These are phyloP conservation scores for Linum lewisii DNA, from an alignment of 345 rosid species.

Conservation along the genomic window DNA sequence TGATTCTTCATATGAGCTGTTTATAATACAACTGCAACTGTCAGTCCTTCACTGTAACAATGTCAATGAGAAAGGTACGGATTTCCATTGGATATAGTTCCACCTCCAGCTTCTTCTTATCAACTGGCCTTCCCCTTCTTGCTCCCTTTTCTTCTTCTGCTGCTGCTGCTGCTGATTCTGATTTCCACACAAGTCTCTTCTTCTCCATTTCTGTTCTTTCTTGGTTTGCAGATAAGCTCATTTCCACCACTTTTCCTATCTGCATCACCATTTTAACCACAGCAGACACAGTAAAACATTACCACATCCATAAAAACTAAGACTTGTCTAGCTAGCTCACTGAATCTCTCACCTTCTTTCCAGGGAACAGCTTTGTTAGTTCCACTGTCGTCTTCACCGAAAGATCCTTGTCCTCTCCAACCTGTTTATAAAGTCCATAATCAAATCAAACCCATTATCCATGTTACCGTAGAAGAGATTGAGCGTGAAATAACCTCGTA, in stretches of 20 bases:
- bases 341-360: slow-evolving; percentile 46
- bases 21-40: too few species aligned
- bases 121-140: slow-evolving; percentile 55
- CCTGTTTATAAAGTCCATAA: slow-evolving; percentile 23
- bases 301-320: background rate
- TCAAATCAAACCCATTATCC: background rate
- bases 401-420: slow-evolving; percentile 72
- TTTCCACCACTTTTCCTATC: slow-evolving; percentile 56
- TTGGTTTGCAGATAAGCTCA: slow-evolving; percentile 82
- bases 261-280: slow-evolving; percentile 13
- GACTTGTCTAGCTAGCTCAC: background rate
- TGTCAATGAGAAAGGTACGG: slow-evolving; percentile 49
- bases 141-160: slow-evolving; percentile 23
- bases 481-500: slow-evolving; percentile 50
- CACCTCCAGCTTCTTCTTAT: slow-evolving; percentile 48
- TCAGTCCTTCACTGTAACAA: too few species aligned
- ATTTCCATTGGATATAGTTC: slow-evolving; percentile 90
- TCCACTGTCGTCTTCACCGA: slow-evolving; percentile 72
- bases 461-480: background rate
- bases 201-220: slow-evolving; percentile 72
- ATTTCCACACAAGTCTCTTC: slow-evolving; percentile 69
- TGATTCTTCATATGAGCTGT: too few species aligned
- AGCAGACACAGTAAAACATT: background rate
- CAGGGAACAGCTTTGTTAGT: slow-evolving; percentile 49
- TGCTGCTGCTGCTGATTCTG: slow-evolving; percentile 34